These are phyloP conservation scores for Sphagnum magellanicum DNA, from an alignment of 228 moss, liverwort and hornwort species.

Conservation along the genomic window DNA sequence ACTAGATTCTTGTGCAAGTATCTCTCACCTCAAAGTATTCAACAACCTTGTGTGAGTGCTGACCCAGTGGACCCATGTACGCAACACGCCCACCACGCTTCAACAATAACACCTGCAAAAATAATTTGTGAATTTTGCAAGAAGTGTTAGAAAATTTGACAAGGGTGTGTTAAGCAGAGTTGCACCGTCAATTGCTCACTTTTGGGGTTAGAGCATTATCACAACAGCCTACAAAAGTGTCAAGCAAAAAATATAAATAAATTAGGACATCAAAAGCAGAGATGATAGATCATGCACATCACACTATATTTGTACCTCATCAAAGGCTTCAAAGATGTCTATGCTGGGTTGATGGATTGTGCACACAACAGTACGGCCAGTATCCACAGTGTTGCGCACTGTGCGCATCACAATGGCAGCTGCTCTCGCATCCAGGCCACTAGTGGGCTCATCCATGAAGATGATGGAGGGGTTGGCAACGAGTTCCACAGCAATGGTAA, in stretches of 20 bases:
- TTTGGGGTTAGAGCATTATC: too few species aligned
- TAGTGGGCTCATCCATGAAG: slow-evolving; percentile 12
- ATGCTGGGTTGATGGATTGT: slow-evolving; percentile 14
- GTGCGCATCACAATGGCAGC: slow-evolving; percentile 13
- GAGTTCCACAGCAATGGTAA: slow-evolving; percentile 11
- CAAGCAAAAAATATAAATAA: too few species aligned
- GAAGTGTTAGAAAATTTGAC: too few species aligned
- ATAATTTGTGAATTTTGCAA: too few species aligned
- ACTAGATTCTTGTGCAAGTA: too few species aligned
- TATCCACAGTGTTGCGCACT: slow-evolving; percentile 9
- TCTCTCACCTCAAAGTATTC: slow-evolving; percentile 30
- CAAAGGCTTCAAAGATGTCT: slow-evolving; percentile 13
- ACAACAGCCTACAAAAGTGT: too few species aligned
- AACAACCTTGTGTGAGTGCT: slow-evolving; percentile 28
- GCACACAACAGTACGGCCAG: slow-evolving; percentile 10
- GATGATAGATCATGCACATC: too few species aligned
- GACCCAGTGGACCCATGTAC: slow-evolving; percentile 38
- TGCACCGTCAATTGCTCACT: too few species aligned
- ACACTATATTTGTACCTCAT: slow-evolving; percentile 4
- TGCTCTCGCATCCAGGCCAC: slow-evolving; percentile 8
- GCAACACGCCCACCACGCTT: slow-evolving; percentile 50
- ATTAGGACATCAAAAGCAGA: too few species aligned
- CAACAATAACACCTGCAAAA: slow-evolving; percentile 30
- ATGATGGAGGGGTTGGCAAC: slow-evolving; percentile 14
- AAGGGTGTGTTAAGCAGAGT: too few species aligned